Evolutionary conservation across 176 grass and related monocot species (phyloP), one percentile per base, ranked within the genome.

Genomic region (Oropetium thomaeum): DNA sequence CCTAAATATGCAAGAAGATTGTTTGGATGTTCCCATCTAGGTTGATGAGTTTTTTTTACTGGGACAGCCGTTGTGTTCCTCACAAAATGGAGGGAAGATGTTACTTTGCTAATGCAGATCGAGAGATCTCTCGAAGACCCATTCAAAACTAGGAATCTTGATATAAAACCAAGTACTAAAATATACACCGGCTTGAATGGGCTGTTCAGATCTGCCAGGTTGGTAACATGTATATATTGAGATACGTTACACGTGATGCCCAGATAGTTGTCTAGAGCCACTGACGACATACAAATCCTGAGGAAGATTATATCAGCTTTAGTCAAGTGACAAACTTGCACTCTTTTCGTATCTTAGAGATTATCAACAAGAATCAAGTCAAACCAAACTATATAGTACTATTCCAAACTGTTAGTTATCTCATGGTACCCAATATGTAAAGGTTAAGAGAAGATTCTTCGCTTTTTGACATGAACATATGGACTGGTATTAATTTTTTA

Each of bases 221-320:
- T 75, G 55, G 55, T 42, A 42, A 61, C 29, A 75, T 61, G 47
- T 51, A 51, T 51, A 61, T 44, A 37, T 43, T 43, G 26, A 75
- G 72, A 61, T 75, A 60, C 17, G 25, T 17, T 26, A 9, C 57
- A 75, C 17, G 55, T 75, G 72, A 75, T 10, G 2, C 22, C 15
- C 17, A 61, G 72, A 75, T 75, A 10, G 55, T 44, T 75, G 72
- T 75, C 72, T 61, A 75, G 55, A 75, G 55, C 28, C 10, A 8
- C 26, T 12, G 5, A 61, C 5, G 55, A 59, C 55, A 75, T 44
- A 22, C 38, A 61, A 22, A 75, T 75, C 55, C 58, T 43, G 55
- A 30, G 38, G 28, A 54, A 75, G 26, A 61, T 44, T 44, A 61
- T 44, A 61, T 61, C 55, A 43, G 61, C 41, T 61, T 75, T 11